Percentiles rank a stretch among this genome's conserved stretches.
Evolutionary conservation across 1,284 basidiomycete species (phyloP).

Genomic region (Heliocybe sulcata): DNA sequence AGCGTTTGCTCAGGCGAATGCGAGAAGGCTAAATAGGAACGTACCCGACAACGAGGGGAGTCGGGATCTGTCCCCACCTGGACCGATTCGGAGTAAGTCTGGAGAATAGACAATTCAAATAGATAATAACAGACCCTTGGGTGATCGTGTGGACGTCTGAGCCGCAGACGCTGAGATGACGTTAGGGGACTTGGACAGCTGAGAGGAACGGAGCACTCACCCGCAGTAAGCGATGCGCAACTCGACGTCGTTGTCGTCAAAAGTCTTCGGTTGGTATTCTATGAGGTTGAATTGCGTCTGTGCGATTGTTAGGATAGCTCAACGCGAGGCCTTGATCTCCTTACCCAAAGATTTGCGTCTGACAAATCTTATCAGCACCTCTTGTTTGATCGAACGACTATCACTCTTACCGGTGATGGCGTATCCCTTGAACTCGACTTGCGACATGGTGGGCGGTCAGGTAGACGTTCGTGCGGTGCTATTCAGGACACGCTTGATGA

Average conservation of each 20-base stretch:
- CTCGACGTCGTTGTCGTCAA: conserved; percentile 25
- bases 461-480: too few species aligned
- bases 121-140: conserved; percentile 21
- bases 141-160: conserved; percentile 47
- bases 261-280: conserved; percentile 27
- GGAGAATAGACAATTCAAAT: not conserved
- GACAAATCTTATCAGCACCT: conserved; percentile 6
- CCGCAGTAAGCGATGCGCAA: conserved; percentile 29
- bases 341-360: conserved; percentile 20
- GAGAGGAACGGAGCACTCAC: not conserved
- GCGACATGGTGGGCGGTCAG: not conserved
- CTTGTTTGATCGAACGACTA: not conserved
- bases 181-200: conserved; percentile 19
- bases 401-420: conserved; percentile 12
- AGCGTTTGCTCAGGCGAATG: not conserved
- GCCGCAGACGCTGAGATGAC: conserved; percentile 33
- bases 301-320: not conserved
- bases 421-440: conserved; percentile 17
- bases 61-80: conserved; percentile 18
- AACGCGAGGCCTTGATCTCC: not conserved
- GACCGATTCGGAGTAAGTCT: conserved; percentile 7
- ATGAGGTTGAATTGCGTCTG: conserved; percentile 33
- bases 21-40: conserved; percentile 10
- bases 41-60: conserved; percentile 23
- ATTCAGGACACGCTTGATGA: too few species aligned